These are phyloP conservation scores for Conoideocrella luteorostrata DNA, from an alignment of 2,329 filamentous ascomycete species.

Conservation along the genomic window DNA sequence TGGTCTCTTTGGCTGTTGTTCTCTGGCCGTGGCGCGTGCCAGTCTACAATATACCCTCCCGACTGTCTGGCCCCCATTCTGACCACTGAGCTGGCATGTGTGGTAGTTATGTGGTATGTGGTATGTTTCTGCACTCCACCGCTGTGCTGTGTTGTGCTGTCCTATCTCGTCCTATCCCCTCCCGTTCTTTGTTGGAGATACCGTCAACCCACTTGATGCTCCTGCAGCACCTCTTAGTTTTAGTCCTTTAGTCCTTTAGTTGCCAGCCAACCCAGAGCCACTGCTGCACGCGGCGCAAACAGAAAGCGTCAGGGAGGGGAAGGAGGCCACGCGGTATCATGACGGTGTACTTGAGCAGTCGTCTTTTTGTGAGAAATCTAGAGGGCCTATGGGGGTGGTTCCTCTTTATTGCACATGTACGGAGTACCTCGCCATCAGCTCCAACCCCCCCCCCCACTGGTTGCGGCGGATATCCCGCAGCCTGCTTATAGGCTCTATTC, in stretches of 20 bases:
- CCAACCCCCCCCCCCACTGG: neutral
- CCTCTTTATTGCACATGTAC: neutral
- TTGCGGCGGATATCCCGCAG: neutral
- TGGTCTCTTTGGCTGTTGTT: too few relatives aligned
- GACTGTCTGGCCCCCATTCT: neutral
- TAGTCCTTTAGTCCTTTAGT: too few relatives aligned
- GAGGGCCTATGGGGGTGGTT: too few relatives aligned
- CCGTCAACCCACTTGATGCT: slow-evolving; percentile 13
- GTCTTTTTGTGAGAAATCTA: too few relatives aligned
- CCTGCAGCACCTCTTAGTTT: slow-evolving; percentile 13
- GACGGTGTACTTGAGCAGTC: too few relatives aligned
- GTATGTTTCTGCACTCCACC: slow-evolving; percentile 9
- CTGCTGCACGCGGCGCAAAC: slow-evolving; percentile 6
- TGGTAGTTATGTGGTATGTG: neutral
- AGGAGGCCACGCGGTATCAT: slow-evolving; percentile 7
- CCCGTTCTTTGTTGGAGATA: slow-evolving; percentile 6
- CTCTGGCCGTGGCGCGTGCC: too few relatives aligned
- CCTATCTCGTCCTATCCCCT: slow-evolving; percentile 1
- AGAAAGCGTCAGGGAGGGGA: slow-evolving; percentile 9
- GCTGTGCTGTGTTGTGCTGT: too few relatives aligned
- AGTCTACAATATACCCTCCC: too few relatives aligned
- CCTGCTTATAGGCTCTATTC: slow-evolving; percentile 1
- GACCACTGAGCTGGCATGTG: neutral
- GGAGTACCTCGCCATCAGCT: too few relatives aligned
- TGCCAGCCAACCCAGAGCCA: slow-evolving; percentile 9